Conservation (phyloP, 768 basidiomycete species). For the Lentinula sp. region DNA sequence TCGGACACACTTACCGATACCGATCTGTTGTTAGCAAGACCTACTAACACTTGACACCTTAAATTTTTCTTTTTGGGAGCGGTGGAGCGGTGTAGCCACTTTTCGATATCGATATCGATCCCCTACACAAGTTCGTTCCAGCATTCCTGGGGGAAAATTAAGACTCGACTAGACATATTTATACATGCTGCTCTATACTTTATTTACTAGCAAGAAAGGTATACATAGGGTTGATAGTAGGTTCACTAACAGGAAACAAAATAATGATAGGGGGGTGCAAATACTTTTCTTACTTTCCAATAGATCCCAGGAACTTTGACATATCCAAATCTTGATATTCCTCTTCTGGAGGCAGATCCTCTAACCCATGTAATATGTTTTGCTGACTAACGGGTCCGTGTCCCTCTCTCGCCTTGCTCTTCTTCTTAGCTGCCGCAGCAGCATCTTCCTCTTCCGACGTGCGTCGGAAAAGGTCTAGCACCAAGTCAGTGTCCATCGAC, state of each 20-base stretch:
- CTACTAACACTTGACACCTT: background rate
- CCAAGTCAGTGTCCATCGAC: slow-evolving; percentile 97
- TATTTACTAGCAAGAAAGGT: too few species aligned
- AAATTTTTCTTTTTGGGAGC: too few species aligned
- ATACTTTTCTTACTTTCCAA: slow-evolving; percentile 39
- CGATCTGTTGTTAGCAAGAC: too few species aligned
- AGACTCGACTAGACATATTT: too few species aligned
- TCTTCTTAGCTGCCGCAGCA: slow-evolving; percentile 41
- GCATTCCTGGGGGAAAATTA: too few species aligned
- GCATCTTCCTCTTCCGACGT: slow-evolving; percentile 76
- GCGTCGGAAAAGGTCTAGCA: slow-evolving; percentile 86
- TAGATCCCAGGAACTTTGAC: slow-evolving; percentile 83
- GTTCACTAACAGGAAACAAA: background rate
- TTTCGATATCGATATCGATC: too few species aligned
- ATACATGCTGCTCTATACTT: too few species aligned
- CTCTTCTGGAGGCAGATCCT: slow-evolving; percentile 87
- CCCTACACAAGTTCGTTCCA: too few species aligned
- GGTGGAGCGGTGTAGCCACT: too few species aligned
- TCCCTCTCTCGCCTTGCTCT: slow-evolving; percentile 49
- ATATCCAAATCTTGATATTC: slow-evolving; percentile 89
- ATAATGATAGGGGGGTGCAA: slow-evolving; percentile 7
- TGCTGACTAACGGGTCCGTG: slow-evolving; percentile 65
- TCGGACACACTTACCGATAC: too few species aligned
- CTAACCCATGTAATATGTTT: slow-evolving; percentile 82
- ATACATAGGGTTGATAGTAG: background rate